Evolutionary conservation across 2,329 filamentous ascomycete species (phyloP).

Genomic region (Xylaria digitata): DNA sequence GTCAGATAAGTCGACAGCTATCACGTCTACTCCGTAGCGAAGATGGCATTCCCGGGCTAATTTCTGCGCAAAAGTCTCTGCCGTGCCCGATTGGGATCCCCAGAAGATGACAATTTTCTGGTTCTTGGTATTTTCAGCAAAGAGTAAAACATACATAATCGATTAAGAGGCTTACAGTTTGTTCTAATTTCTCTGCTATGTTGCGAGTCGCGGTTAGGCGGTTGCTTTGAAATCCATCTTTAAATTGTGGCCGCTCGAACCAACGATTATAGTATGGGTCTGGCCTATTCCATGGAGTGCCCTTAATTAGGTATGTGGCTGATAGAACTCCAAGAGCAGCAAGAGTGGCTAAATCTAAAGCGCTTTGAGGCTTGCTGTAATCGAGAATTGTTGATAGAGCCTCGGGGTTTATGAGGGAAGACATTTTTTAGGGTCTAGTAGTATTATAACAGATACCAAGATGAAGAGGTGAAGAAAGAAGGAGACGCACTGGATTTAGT

Average conservation of each 20-base stretch:
- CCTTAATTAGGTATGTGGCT: background rate
- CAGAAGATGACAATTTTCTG: slow-evolving; percentile 12
- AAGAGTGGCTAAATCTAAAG: slow-evolving; percentile 4
- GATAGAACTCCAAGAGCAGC: background rate
- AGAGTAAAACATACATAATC: background rate
- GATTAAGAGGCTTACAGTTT: background rate
- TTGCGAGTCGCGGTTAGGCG: slow-evolving; percentile 1
- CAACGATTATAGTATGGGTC: slow-evolving; percentile 3
- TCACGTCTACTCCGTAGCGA: slow-evolving; percentile 6
- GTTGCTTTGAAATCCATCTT: slow-evolving; percentile 14
- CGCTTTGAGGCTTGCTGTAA: background rate
- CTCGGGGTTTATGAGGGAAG: slow-evolving; percentile 2
- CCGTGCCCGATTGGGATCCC: slow-evolving; percentile 17
- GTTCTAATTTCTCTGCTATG: slow-evolving; percentile 8
- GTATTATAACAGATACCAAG: no score
- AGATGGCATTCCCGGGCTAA: slow-evolving; percentile 16
- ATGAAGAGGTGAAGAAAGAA: background rate
- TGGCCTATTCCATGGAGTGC: slow-evolving; percentile 7
- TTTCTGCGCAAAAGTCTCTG: slow-evolving; percentile 11
- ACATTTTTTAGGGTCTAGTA: background rate
- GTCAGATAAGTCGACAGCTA: slow-evolving; percentile 11
- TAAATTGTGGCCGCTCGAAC: slow-evolving; percentile 11
- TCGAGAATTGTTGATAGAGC: background rate
- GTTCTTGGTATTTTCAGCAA: slow-evolving; percentile 5
- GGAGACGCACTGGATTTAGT: background rate